Conservation (phyloP, 208 protist species). For the Naegleria lovaniensis region DNA sequence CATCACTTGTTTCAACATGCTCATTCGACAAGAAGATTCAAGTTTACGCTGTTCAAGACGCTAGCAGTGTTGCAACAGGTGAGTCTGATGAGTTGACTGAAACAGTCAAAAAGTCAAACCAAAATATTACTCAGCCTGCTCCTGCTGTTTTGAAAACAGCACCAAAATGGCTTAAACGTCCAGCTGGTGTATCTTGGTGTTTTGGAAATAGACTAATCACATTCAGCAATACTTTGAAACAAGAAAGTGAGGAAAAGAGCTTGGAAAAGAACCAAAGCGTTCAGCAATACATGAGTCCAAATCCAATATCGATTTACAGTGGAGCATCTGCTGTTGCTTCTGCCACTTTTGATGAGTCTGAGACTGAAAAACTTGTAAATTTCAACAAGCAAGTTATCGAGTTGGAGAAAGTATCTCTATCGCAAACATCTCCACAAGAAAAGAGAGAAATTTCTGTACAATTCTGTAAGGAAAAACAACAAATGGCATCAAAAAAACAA, state of each 20-base stretch:
- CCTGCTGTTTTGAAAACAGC: conserved; percentile 30
- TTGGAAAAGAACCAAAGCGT: neutral
- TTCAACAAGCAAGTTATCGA: conserved; percentile 28
- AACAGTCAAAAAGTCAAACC: neutral
- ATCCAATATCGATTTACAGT: neutral
- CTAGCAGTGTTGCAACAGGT: neutral
- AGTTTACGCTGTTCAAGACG: conserved; percentile 38
- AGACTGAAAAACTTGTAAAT: neutral
- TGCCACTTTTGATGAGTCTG: conserved; percentile 32
- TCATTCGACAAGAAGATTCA: conserved; percentile 28
- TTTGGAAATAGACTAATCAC: conserved; percentile 64
- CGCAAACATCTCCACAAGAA: neutral
- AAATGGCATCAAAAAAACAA: neutral
- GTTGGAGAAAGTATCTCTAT: conserved; percentile 38
- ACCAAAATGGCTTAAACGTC: conserved; percentile 59
- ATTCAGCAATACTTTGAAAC: conserved; percentile 34
- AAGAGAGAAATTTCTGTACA: neutral
- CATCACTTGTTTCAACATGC: neutral
- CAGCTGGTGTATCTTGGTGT: conserved; percentile 59
- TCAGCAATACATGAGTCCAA: neutral
- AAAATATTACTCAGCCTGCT: neutral
- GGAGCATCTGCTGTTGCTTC: conserved; percentile 38
- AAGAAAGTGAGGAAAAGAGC: neutral
- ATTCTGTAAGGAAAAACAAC: neutral
- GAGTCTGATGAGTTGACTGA: neutral